Evolutionary conservation across 2,329 filamentous ascomycete genomes (phyloP).

Genomic region (Colletotrichum theobromicola): DNA sequence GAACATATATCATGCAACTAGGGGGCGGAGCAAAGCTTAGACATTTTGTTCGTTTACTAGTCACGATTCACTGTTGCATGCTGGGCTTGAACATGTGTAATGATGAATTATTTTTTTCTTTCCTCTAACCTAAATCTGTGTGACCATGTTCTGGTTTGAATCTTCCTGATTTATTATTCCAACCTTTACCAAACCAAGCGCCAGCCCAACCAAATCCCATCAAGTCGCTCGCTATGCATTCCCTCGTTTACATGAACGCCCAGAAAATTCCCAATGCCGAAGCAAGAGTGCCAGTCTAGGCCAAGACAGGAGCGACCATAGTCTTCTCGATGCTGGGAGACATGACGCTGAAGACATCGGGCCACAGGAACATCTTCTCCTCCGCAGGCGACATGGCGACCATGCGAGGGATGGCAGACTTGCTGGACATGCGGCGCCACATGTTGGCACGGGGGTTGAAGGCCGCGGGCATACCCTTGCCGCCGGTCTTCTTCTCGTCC

Average conservation of each 20-base stretch:
- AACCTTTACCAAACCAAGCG: not conserved
- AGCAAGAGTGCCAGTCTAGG: not conserved
- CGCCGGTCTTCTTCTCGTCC: constrained; percentile 65
- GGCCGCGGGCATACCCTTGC: constrained; percentile 60
- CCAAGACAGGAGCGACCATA: constrained; percentile 3
- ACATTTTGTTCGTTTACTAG: not conserved
- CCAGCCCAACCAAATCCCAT: not conserved
- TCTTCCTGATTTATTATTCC: not conserved
- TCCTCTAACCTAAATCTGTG: not conserved
- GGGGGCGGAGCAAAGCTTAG: not conserved
- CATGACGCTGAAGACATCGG: constrained; percentile 58
- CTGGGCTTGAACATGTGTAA: not conserved
- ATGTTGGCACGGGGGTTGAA: constrained; percentile 74
- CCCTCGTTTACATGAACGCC: not conserved
- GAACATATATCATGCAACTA: not conserved
- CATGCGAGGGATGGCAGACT: constrained; percentile 50
- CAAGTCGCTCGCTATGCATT: constrained; percentile 16
- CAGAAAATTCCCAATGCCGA: not conserved
- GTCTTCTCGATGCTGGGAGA: constrained; percentile 29
- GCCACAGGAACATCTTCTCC: constrained; percentile 69
- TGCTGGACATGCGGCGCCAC: constrained; percentile 68
- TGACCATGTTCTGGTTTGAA: not conserved
- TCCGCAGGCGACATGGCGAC: constrained; percentile 50
- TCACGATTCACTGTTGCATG: not conserved
- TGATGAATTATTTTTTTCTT: not conserved